Evolutionary conservation across 352 stramenopile species (phyloP).

Genomic region (Globisporangium carolinianum): DNA sequence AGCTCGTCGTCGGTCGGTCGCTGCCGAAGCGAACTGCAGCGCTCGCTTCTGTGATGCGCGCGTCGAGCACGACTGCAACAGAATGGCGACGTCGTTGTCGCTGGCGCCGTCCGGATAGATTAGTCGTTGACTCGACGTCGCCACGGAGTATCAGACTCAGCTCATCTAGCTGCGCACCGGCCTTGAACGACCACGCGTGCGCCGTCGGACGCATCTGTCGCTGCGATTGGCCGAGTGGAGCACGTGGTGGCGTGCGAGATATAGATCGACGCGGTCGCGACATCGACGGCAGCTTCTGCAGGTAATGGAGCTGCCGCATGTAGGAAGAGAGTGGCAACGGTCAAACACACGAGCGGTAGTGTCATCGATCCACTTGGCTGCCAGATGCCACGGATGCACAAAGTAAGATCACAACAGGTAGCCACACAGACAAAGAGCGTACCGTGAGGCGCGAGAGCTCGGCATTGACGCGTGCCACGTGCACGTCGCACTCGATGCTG

Average conservation of each 20-base stretch:
- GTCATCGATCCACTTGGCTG: neutral
- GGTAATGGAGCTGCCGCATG: conserved; percentile 26
- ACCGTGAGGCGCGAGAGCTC: conserved; percentile 11
- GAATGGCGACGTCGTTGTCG: neutral
- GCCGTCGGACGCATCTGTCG: neutral
- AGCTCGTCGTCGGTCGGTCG: conserved; percentile 26
- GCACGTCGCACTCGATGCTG: conserved; percentile 2
- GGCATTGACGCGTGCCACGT: neutral
- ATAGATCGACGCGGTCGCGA: neutral
- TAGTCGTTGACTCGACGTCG: conserved; percentile 4
- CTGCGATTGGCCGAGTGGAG: neutral
- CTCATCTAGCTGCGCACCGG: conserved; percentile 25
- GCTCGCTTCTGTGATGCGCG: conserved; percentile 13
- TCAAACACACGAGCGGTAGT: neutral
- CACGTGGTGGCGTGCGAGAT: neutral
- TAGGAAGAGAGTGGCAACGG: too few relatives aligned
- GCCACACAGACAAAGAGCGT: neutral
- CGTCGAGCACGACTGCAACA: conserved; percentile 2
- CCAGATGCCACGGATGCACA: too few relatives aligned
- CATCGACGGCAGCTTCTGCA: conserved; percentile 26
- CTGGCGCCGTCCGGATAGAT: neutral
- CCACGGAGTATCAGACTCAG: conserved; percentile 13
- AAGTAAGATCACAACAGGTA: too few relatives aligned
- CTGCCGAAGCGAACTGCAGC: conserved; percentile 30
- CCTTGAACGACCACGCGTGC: conserved; percentile 13